Evolutionary conservation across 1,284 basidiomycete genomes (phyloP).

Genomic region (Cutaneotrichosporon sp.): DNA sequence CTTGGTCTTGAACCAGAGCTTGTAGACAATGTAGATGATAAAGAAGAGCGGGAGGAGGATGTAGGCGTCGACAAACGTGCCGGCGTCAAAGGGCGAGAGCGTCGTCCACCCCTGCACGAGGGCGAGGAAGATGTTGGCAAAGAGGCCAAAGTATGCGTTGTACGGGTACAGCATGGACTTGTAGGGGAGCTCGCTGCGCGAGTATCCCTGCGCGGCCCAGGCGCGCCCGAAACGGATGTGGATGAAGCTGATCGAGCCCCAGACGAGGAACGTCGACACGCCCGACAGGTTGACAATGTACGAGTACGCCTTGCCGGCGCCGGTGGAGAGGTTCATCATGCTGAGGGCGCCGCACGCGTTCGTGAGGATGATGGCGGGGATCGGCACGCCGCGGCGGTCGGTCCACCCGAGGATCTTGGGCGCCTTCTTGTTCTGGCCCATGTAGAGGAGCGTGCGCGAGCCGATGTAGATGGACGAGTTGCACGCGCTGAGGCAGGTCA

Average conservation of each 20-base stretch:
- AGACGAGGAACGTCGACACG: conserved; percentile 34
- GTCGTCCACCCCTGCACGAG: conserved; percentile 24
- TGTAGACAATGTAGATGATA: conserved; percentile 28
- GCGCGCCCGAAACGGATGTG: conserved; percentile 55
- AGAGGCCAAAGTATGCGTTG: conserved; percentile 29
- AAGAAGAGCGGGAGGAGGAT: conserved; percentile 30
- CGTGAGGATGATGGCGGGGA: conserved; percentile 45
- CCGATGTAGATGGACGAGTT: conserved; percentile 51
- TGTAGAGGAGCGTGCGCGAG: conserved; percentile 37
- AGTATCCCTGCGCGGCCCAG: conserved; percentile 51
- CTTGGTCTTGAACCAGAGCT: conserved; percentile 25
- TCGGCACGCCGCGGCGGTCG: conserved; percentile 53
- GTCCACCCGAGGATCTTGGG: conserved; percentile 49
- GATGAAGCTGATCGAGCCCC: conserved; percentile 32
- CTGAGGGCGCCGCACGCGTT: conserved; percentile 50
- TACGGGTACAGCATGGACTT: conserved; percentile 25
- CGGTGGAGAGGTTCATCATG: conserved; percentile 43
- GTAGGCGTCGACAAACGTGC: conserved; percentile 30
- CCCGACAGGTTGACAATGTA: conserved; percentile 38
- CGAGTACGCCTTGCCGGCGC: conserved; percentile 37
- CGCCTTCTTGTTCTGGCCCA: conserved; percentile 46
- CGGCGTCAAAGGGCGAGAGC: conserved; percentile 24
- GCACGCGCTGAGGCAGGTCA: conserved; percentile 55
- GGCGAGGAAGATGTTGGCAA: conserved; percentile 27
- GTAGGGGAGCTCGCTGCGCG: conserved; percentile 56